Base-by-base conservation (phyloP, 306 rosid genomes). In the Astragalus membranaceus region DNA sequence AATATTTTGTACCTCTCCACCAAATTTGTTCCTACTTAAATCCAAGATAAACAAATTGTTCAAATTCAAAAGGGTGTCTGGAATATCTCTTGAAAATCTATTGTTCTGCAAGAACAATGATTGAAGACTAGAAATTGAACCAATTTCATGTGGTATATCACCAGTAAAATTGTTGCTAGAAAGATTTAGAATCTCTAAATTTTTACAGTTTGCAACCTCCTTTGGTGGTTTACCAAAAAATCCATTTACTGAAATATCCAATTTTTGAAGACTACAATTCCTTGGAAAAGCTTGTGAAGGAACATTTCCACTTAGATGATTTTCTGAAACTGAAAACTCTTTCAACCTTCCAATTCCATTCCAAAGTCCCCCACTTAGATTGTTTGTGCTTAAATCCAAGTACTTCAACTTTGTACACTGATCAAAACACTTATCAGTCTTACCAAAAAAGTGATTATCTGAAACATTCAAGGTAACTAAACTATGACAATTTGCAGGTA, bases 331-430 rank as follows among this genome's bases (percentile, higher is more conserved):
- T 12, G 92, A 86, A 66, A 93, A 90, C 59, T 64, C 49, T 43
- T 30, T 78, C 30, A 89, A 80, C 81, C 88, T 84, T 3, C 72
- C 53, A 84, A 90, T 80, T 3, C 88, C 96, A 68, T 5, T 56
- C 96, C 94, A 88, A 3, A 93, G 47, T 0, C 56, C 70, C 30
- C 96, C 98, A 69, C 37, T 72, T 0, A 93, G 72, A 6, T 59
- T 23, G 70, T 93, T 93, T 8, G 84, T 29, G 76, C 97, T 86
- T 81, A 93, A 82, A 84, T 93, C 98, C 82, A 93, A 74, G 74
- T 73, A 46, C 87, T 78, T 72, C 88, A 93, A 66, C 10, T 66
- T 87, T 64, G 9, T 29, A 68, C 98, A 93, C 12, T 57, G 75
- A 20, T 90, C 92, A 63, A 93, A 93, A 57, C 79, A 66, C 1